Base-by-base conservation (phyloP, 352 stramenopile genomes). In the Thraustotheca clavata region DNA sequence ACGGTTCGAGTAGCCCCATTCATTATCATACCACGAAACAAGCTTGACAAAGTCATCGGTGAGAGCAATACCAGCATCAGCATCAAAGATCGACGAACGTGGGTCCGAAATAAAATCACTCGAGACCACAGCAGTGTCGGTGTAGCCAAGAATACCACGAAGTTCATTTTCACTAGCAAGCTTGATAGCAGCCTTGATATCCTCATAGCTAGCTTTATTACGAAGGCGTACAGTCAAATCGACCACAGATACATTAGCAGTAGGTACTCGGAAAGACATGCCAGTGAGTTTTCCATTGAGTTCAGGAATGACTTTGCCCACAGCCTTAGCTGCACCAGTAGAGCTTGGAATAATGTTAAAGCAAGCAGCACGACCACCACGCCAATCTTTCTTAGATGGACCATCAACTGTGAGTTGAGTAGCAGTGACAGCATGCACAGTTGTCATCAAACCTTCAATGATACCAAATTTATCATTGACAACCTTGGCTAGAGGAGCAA, bases 281-380 rank as follows among this genome's bases (percentile, higher is more conserved):
- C 88, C 86, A 26, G 88, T 97, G 50, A 97, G 75, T 78, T 96
- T 96, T 62, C 89, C 89, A 73, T 97, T 96, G 59, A 96, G 71
- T 62, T 77, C 77, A 27, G 91, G 91, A 71, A 99, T 99, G 73
- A 99, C 95, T 87, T 99, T 99, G 72, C 95, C 97, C 61, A 99
- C 96, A 69, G 97, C 97, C 89, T 99, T 99, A 73, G 97, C 97
- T 31, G 97, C 97, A 49, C 96, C 96, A 29, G 95, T 99, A 9
- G 91, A 98, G 59, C 87, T 98, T n/a, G 96, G 96, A 72, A 99
- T 99, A 76, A 99, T 98, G 89, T 99, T 99, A 80, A 96, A 98
- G 80, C 84, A 98, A 31, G 89, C 95, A 66, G 88, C 94, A 85
- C 96, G 95, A 71, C 96, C 96, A 69, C 91, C 96, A 69, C 95